Base-by-base conservation (phyloP, 2,329 filamentous ascomycete genomes). In the Clonostachys byssicola region DNA sequence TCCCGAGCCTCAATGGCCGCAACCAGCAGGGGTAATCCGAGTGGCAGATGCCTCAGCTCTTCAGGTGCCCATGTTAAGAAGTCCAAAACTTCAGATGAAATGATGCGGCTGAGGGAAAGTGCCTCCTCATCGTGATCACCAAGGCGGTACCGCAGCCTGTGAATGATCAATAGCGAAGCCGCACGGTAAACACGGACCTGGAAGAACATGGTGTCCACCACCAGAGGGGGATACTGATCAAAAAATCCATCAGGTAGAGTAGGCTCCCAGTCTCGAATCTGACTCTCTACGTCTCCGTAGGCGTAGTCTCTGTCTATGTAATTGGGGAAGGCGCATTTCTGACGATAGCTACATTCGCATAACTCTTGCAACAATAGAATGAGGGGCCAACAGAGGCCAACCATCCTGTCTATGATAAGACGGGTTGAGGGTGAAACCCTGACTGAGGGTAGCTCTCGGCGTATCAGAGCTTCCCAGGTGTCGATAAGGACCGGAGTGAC, bases 11-110 rank as follows among this genome's bases (percentile, higher is more conserved):
- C 52, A 16, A 54, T 16, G 47, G 49, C 47, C 5, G 52, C 52
- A 4, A 52, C 46, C 40, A 51, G 18, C 2, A 54, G 45, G 3
- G 52, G 52, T 8, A 54, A 46, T 17, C 51, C 52, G 13, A 52
- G 13, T 5, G 49, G 47, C 9, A 54, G 38, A 2, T 49, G 47
- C 12, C 46, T 46, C 16, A 48, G 33, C 23, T 47, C 51, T 33
- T 40, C 30, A 4, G 40, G 35, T 1, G 51, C 47, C 44, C 42
- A 47, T 3, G 30, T 6, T 5, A 38, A 16, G 20, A 54, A 39
- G 9, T 38, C 14, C 5, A n/a, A 9, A 9, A 54, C 20, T 16
- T 53, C 49, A 10, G 48, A 20, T 1, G 53, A 20, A 23, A 54
- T 54, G 12, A 16, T 43, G 35, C 42, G 36, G 10, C 49, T 48